Percentiles rank a stretch among this genome's conserved stretches.
These are phyloP conservation scores for Cafeteria roenbergensis DNA, from an alignment of 108 stramenopile species.

Conservation along the genomic window DNA sequence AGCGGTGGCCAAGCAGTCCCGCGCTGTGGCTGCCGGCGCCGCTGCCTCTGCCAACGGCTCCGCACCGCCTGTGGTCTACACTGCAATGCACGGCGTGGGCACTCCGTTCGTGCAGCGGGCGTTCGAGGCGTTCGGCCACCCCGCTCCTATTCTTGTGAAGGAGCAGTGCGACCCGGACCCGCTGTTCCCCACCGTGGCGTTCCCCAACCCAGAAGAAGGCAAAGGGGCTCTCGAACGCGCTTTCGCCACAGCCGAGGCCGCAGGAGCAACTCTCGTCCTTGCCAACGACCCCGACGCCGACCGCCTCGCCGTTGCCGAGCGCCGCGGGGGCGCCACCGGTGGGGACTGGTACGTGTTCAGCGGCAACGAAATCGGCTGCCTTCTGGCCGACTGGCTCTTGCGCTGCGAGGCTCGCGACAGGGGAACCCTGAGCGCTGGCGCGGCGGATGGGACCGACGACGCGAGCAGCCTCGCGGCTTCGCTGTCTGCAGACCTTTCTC, in stretches of 20 bases:
- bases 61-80: constrained; percentile 58
- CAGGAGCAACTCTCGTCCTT: constrained; percentile 54
- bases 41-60: constrained; percentile 9
- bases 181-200: constrained; percentile 75
- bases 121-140: constrained; percentile 60
- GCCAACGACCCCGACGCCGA: constrained; percentile 98
- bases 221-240: constrained; percentile 77
- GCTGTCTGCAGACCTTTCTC: not conserved
- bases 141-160: constrained; percentile 56
- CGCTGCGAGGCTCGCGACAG: not conserved
- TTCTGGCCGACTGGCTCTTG: constrained; percentile 81
- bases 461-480: not conserved
- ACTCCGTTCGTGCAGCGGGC: constrained; percentile 45
- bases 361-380: constrained; percentile 82
- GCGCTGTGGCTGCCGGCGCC: constrained; percentile 9
- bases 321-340: constrained; percentile 17
- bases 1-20: constrained; percentile 29
- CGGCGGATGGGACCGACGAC: no score
- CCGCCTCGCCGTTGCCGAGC: constrained; percentile 82
- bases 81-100: constrained; percentile 94
- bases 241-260: constrained; percentile 49
- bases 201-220: constrained; percentile 87
- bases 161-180: constrained; percentile 71
- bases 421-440: not conserved
- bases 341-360: constrained; percentile 73